Conservation (phyloP, 1,284 basidiomycete species). For the Golubevia pallescens region DNA sequence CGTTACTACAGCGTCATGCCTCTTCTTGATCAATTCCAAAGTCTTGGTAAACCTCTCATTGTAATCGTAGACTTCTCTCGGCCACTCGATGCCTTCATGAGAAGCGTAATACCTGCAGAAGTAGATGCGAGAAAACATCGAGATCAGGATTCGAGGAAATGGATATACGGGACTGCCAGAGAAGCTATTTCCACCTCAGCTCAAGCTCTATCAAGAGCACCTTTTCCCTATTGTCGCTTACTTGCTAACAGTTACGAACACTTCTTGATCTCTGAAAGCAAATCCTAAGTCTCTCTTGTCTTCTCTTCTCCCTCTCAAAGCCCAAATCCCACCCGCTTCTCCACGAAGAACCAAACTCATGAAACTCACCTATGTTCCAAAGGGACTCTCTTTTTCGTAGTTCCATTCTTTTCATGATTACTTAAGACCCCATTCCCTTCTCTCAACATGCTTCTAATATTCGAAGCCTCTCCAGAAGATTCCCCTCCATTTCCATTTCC, state of each 20-base stretch:
- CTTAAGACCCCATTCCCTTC: neutral
- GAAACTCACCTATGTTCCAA: neutral
- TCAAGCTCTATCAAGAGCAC: too few relatives aligned
- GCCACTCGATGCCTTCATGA: constrained; percentile 49
- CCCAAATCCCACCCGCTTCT: too few relatives aligned
- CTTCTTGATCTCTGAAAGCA: too few relatives aligned
- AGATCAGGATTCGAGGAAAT: too few relatives aligned
- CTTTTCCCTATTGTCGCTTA: too few relatives aligned
- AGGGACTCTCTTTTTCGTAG: neutral
- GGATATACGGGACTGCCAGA: too few relatives aligned
- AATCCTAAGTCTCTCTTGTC: too few relatives aligned
- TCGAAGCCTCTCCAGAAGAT: neutral
- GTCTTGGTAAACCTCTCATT: constrained; percentile 58
- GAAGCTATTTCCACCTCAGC: too few relatives aligned
- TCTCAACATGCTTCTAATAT: neutral
- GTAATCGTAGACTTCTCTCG: constrained; percentile 56
- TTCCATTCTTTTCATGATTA: neutral
- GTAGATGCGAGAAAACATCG: neutral
- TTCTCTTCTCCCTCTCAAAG: too few relatives aligned
- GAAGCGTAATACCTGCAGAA: constrained; percentile 41
- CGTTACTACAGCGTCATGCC: constrained; percentile 62
- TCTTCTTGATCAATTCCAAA: constrained; percentile 61
- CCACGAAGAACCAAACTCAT: too few relatives aligned
- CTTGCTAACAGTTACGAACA: too few relatives aligned
- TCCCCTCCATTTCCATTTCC: constrained; percentile 13